Conservation (phyloP, 176 grass and related monocot species). For the Phoenix dactylifera region DNA sequence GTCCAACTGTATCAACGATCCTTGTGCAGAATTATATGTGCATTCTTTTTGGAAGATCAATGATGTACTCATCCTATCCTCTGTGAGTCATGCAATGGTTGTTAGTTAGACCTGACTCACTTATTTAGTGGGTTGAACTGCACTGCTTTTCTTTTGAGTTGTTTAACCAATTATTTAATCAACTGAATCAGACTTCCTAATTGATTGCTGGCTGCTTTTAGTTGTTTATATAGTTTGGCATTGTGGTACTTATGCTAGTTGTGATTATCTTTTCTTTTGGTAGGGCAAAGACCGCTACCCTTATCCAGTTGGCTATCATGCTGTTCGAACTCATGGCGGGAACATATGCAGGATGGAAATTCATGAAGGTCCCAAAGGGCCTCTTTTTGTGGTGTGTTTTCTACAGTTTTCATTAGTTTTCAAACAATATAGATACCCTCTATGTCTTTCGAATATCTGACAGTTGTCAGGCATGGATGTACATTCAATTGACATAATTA, state of each 20-base stretch:
- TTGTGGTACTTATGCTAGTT: conserved; percentile 7
- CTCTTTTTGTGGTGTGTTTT: conserved; percentile 50
- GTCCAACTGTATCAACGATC: too few relatives aligned
- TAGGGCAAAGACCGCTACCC: conserved; percentile 83
- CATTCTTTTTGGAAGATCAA: too few relatives aligned
- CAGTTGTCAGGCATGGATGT: too few relatives aligned
- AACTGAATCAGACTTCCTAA: background rate
- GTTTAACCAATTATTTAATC: background rate
- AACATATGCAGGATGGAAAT: conserved; percentile 66
- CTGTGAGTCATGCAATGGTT: too few relatives aligned
- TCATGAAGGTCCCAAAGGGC: conserved; percentile 59
- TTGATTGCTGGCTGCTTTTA: background rate
- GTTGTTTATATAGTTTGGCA: background rate
- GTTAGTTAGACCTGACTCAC: too few relatives aligned
- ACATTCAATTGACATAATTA: too few relatives aligned
- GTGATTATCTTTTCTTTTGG: background rate
- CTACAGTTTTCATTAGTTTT: background rate
- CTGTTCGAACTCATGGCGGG: conserved; percentile 48
- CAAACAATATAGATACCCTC: too few relatives aligned
- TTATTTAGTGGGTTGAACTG: too few relatives aligned
- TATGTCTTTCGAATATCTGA: too few relatives aligned
- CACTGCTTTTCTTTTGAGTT: too few relatives aligned
- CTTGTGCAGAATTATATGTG: too few relatives aligned
- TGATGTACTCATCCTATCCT: too few relatives aligned
- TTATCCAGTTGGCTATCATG: conserved; percentile 66